Percentiles rank a stretch among this genome's conserved stretches.
Conservation (phyloP, 768 basidiomycete species). For the Rhizopogon rudus region DNA sequence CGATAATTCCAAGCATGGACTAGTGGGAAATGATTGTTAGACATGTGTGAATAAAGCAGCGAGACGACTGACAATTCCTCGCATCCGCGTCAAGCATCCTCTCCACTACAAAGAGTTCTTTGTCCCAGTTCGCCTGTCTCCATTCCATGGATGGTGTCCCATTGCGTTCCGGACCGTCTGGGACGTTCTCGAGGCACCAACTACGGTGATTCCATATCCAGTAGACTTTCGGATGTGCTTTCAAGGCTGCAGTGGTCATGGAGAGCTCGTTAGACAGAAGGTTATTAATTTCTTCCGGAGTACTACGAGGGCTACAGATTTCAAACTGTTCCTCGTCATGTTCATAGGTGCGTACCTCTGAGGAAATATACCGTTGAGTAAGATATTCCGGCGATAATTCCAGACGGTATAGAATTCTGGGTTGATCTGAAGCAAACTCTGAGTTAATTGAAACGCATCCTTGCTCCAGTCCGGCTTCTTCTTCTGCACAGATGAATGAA, state of each 20-base stretch:
- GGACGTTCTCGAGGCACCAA: slow-evolving; percentile 91
- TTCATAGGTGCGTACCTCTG: slow-evolving; percentile 41
- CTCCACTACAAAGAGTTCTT: slow-evolving; percentile 83
- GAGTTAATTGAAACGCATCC: slow-evolving; percentile 77
- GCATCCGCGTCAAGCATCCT: slow-evolving; percentile 89
- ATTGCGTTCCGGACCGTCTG: slow-evolving; percentile 56
- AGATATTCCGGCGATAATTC: slow-evolving; percentile 87
- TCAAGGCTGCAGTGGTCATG: slow-evolving; percentile 77
- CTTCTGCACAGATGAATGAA: slow-evolving; percentile 46
- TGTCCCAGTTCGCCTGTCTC: slow-evolving; percentile 78
- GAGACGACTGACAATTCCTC: slow-evolving; percentile 72
- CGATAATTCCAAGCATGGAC: slow-evolving; percentile 96
- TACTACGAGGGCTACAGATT: slow-evolving; percentile 34
- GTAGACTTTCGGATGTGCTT: slow-evolving; percentile 90
- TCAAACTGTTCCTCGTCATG: not conserved
- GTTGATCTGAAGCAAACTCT: slow-evolving; percentile 72
- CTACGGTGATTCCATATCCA: slow-evolving; percentile 98
- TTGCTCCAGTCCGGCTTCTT: slow-evolving; percentile 58
- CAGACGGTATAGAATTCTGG: slow-evolving; percentile 96
- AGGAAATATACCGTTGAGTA: slow-evolving; percentile 67
- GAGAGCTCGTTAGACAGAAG: slow-evolving; percentile 68
- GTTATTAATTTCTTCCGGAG: slow-evolving; percentile 55
- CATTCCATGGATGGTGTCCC: slow-evolving; percentile 51
- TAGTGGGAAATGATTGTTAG: slow-evolving; percentile 28
- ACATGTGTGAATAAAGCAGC: not conserved